A percentile compares a stretch with the other conserved stretches of the same genome.
Conservation (phyloP, 768 basidiomycete species). For the Amanita muscaria region DNA sequence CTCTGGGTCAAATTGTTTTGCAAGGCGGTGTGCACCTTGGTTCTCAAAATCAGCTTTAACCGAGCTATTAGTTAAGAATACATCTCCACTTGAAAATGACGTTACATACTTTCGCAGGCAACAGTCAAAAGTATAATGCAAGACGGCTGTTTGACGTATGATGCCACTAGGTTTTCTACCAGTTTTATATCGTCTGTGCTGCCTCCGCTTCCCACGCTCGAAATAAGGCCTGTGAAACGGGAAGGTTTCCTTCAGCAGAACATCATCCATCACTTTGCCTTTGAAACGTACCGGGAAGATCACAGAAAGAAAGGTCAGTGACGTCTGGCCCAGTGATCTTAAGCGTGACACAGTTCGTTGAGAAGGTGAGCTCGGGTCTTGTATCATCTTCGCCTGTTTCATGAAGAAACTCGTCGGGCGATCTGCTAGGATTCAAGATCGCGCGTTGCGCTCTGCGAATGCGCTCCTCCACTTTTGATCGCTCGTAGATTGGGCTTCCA, state of each 20-base stretch:
- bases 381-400: slow-evolving; percentile 21
- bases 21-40: slow-evolving; percentile 52
- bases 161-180: slow-evolving; percentile 38
- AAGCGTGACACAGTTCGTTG: slow-evolving; percentile 40
- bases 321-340: slow-evolving; percentile 44
- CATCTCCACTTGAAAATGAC: no score
- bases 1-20: slow-evolving; percentile 41
- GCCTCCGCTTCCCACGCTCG: slow-evolving; percentile 1
- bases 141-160: slow-evolving; percentile 44
- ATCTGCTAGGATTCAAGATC: slow-evolving; percentile 42
- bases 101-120: slow-evolving; percentile 42
- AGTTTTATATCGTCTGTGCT: slow-evolving; percentile 38
- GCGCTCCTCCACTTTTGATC: slow-evolving; percentile 45
- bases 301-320: slow-evolving; percentile 50
- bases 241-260: no score
- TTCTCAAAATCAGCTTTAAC: slow-evolving; percentile 61
- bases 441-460: slow-evolving; percentile 53
- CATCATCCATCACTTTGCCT: no score
- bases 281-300: slow-evolving; percentile 35
- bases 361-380: slow-evolving; percentile 29
- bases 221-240: no score
- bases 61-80: background rate
- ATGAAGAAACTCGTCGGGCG: slow-evolving; percentile 23
- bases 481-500: slow-evolving; percentile 35
- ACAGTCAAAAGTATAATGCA: slow-evolving; percentile 46